Percentiles rank a stretch among this genome's conserved stretches.
Evolutionary conservation across 495 filamentous ascomycete genomes (phyloP).

Genomic region (Aspergillus kassunensis): DNA sequence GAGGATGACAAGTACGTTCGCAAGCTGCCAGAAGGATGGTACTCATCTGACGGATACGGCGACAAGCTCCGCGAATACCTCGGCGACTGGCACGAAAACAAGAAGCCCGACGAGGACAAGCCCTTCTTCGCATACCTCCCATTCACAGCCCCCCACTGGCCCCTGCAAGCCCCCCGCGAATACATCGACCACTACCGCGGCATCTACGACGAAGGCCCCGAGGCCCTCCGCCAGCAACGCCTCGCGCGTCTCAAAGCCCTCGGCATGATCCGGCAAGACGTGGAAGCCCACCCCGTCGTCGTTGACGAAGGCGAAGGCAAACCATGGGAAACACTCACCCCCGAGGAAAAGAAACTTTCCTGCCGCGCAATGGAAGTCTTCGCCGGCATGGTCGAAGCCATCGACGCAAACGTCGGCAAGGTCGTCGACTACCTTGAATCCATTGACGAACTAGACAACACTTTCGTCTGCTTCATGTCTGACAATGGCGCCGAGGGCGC

Average conservation of each 20-base stretch:
- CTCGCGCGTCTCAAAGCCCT: constrained; percentile 48
- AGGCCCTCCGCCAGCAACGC: constrained; percentile 48
- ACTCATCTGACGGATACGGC: constrained; percentile 51
- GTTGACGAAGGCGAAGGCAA: constrained; percentile 51
- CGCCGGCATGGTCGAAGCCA: constrained; percentile 61
- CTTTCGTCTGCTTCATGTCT: constrained; percentile 60
- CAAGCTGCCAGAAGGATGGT: constrained; percentile 53
- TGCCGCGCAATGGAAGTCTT: constrained; percentile 57
- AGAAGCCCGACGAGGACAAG: constrained; percentile 35
- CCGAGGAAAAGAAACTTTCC: constrained; percentile 49
- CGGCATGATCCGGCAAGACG: constrained; percentile 48
- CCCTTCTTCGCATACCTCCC: constrained; percentile 61
- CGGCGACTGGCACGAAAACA: constrained; percentile 40
- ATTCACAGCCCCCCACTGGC: constrained; percentile 61
- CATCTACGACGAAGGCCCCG: constrained; percentile 53
- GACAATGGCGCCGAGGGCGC: constrained; percentile 65
- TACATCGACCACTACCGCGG: constrained; percentile 52
- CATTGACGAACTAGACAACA: constrained; percentile 60
- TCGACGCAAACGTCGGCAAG: constrained; percentile 58
- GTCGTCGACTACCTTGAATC: constrained; percentile 52
- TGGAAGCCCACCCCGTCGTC: constrained; percentile 50
- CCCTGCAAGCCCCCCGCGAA: constrained; percentile 52
- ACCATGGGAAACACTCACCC: constrained; percentile 48
- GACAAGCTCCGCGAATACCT: constrained; percentile 52
- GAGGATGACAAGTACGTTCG: constrained; percentile 55